Evolutionary conservation across 73 alveolate species (phyloP).

Genomic region (Tetrahymena elliotti): DNA sequence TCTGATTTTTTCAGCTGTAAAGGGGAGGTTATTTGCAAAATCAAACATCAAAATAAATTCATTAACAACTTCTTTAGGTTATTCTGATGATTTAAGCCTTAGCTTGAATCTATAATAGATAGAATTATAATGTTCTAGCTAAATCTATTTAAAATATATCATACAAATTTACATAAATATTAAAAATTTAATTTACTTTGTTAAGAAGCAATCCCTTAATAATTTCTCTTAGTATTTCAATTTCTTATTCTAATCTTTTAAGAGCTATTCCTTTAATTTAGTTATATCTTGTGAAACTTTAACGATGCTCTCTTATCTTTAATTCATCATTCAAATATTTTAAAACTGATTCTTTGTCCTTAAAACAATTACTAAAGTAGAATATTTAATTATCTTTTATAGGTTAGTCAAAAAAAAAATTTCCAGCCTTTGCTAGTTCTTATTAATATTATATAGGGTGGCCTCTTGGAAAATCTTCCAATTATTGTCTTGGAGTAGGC

Average conservation of each 20-base stretch:
- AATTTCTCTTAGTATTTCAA: background rate
- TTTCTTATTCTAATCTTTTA: background rate
- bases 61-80: background rate
- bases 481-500: background rate
- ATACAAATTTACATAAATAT: background rate
- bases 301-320: background rate
- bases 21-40: background rate
- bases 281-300: background rate
- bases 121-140: background rate
- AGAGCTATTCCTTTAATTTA: background rate
- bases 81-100: background rate
- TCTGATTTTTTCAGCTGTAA: background rate
- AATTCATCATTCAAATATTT: background rate
- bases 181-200: background rate
- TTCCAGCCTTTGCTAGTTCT: background rate
- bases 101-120: background rate
- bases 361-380: background rate
- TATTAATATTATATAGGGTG: background rate
- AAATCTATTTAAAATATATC: background rate
- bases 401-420: background rate
- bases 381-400: background rate
- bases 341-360: background rate
- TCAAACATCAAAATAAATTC: background rate
- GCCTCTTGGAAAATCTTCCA: background rate
- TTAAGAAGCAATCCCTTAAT: background rate